These are phyloP conservation scores for Saccharomyces kudriavzevii DNA, from an alignment of 805 yeast genomes.

Conservation along the genomic window DNA sequence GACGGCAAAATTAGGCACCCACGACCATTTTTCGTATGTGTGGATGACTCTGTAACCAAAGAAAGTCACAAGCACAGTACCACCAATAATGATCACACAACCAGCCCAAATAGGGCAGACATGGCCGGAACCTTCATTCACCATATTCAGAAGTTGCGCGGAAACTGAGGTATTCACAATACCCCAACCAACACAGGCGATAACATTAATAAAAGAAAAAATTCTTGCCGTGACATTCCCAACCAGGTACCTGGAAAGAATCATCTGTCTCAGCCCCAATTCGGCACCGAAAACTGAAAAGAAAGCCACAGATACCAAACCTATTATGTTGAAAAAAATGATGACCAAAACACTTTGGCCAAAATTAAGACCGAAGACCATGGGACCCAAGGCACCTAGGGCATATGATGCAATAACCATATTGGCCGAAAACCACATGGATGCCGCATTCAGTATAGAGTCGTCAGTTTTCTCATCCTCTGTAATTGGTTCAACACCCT, in stretches of 20 bases:
- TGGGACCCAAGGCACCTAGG: constrained; percentile 62
- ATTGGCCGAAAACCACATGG: constrained; percentile 90
- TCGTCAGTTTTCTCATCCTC: constrained; percentile 69
- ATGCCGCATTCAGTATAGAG: constrained; percentile 58
- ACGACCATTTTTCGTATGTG: constrained; percentile 70
- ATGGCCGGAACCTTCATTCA: constrained; percentile 44
- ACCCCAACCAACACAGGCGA: constrained; percentile 93
- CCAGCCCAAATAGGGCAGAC: constrained; percentile 85
- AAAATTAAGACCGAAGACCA: constrained; percentile 59
- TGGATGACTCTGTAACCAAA: constrained; percentile 83
- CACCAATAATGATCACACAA: constrained; percentile 58
- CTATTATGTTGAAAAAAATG: constrained; percentile 65
- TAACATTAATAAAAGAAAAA: constrained; percentile 64
- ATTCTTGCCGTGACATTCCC: constrained; percentile 72
- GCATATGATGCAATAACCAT: constrained; percentile 79
- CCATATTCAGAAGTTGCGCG: constrained; percentile 73
- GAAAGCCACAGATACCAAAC: constrained; percentile 71
- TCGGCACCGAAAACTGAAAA: constrained; percentile 77
- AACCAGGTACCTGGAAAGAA: constrained; percentile 64
- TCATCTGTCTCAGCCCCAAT: constrained; percentile 83
- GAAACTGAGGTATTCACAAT: constrained; percentile 85
- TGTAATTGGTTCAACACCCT: constrained; percentile 75
- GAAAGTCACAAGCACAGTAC: constrained; percentile 67
- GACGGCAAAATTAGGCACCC: constrained; percentile 72
- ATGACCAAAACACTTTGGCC: constrained; percentile 63